Evolutionary conservation across 805 yeast genomes (phyloP).

Genomic region (Yamadazyma tumulicola): DNA sequence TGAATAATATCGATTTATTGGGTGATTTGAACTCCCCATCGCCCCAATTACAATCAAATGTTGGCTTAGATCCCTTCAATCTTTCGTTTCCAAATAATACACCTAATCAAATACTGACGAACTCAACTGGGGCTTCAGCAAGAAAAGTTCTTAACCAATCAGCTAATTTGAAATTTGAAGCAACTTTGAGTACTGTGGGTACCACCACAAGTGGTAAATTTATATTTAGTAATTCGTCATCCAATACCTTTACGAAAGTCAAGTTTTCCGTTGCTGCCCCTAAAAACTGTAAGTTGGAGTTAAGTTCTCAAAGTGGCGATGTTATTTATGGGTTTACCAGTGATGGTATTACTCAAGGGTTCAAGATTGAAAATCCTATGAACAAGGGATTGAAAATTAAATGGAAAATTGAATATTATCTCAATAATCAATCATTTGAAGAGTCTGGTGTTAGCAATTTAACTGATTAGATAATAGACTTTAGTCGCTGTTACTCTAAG

Average conservation of each 20-base stretch:
- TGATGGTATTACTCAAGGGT: conserved; percentile 53
- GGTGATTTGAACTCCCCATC: conserved; percentile 40
- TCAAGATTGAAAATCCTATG: conserved; percentile 33
- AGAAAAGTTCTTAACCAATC: conserved; percentile 41
- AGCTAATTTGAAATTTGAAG: conserved; percentile 45
- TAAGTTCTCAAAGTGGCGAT: conserved; percentile 61
- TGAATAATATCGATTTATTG: conserved; percentile 24
- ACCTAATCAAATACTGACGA: conserved; percentile 21
- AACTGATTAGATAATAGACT: conserved; percentile 1
- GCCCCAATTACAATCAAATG: conserved; percentile 29
- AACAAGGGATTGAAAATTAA: conserved; percentile 56
- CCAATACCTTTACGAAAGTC: conserved; percentile 45
- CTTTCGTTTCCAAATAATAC: conserved; percentile 37
- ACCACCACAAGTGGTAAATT: conserved; percentile 42
- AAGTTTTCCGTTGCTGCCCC: conserved; percentile 72
- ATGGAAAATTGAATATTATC: conserved; percentile 63
- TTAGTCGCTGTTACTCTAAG: neutral
- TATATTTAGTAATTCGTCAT: conserved; percentile 48
- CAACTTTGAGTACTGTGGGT: conserved; percentile 33
- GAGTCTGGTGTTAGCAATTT: conserved; percentile 52
- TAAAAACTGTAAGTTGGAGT: conserved; percentile 51
- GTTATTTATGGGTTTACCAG: conserved; percentile 44
- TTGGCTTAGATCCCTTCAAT: conserved; percentile 38
- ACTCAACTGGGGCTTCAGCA: neutral
- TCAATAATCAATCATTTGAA: conserved; percentile 46